These are phyloP conservation scores for Paramecium sexaurelia DNA, from an alignment of 73 alveolate species.

Conservation along the genomic window DNA sequence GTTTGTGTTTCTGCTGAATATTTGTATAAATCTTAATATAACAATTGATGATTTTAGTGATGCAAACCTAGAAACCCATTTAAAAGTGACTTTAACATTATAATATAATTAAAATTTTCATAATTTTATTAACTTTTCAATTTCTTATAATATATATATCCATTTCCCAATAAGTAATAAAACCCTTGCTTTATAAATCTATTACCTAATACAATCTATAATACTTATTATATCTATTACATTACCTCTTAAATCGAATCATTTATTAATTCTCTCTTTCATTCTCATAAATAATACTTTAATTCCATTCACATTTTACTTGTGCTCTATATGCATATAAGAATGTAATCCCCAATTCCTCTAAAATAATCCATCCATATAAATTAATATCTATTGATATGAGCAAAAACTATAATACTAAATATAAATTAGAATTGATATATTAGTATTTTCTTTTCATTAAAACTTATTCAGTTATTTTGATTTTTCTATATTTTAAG, in stretches of 20 bases:
- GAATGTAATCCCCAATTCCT: constrained; percentile 34
- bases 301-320: neutral
- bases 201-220: constrained; percentile 31
- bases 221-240: neutral
- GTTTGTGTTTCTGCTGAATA: neutral
- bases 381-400: neutral
- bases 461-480: constrained; percentile 24
- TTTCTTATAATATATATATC: constrained; percentile 36
- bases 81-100: neutral
- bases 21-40: neutral
- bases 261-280: neutral
- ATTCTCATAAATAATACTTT: neutral
- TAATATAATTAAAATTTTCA: neutral
- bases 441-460: neutral
- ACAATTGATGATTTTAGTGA: neutral
- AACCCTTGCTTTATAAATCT: constrained; percentile 16
- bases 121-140: neutral
- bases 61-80: neutral
- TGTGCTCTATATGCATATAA: neutral
- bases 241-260: neutral
- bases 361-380: constrained; percentile 48
- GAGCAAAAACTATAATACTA: neutral
- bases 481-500: neutral
- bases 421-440: constrained; percentile 11
- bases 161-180: constrained; percentile 40